phyloP scores from a whole-genome alignment of 1,284 basidiomycete genomes.

The Moniliophthora roreri region DNA sequence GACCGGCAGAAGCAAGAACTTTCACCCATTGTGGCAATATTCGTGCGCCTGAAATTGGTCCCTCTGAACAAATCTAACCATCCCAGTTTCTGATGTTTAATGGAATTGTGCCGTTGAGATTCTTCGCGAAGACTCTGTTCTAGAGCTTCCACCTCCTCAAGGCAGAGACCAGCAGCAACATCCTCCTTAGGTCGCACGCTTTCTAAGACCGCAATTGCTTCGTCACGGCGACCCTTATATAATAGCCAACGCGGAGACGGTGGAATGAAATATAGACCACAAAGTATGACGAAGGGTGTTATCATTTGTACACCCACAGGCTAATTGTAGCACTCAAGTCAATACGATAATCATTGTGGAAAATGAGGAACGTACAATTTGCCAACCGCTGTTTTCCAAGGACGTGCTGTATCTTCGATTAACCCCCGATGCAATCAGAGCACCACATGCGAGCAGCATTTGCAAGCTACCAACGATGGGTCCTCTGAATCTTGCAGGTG shows the following conservation, averaged over 20 bases:
- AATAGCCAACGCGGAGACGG: conserved; percentile 13
- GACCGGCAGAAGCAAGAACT: neutral
- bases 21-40: conserved; percentile 10
- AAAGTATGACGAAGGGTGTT: conserved; percentile 8
- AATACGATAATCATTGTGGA: neutral
- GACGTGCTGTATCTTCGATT: conserved; percentile 8
- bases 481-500: conserved; percentile 8
- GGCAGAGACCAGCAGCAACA: conserved; percentile 10
- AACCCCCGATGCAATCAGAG: conserved; percentile 11
- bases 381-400: conserved; percentile 11
- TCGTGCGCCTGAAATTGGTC: conserved; percentile 11
- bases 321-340: neutral
- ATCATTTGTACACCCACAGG: conserved; percentile 10
- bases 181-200: conserved; percentile 9
- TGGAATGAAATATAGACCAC: conserved; percentile 11
- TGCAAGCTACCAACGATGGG: conserved; percentile 13
- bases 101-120: conserved; percentile 2
- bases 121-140: conserved; percentile 14
- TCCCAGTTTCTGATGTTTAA: conserved; percentile 5
- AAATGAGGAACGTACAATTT: conserved; percentile 5
- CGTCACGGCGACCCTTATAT: conserved; percentile 11
- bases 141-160: conserved; percentile 10
- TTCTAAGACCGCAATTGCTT: conserved; percentile 12
- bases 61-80: conserved; percentile 12
- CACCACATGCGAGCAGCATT: conserved; percentile 12